Percentiles rank a stretch among this genome's conserved stretches.
phyloP scores from a whole-genome alignment of 2,329 filamentous ascomycete genomes.

The Bretziella fagacearum region DNA sequence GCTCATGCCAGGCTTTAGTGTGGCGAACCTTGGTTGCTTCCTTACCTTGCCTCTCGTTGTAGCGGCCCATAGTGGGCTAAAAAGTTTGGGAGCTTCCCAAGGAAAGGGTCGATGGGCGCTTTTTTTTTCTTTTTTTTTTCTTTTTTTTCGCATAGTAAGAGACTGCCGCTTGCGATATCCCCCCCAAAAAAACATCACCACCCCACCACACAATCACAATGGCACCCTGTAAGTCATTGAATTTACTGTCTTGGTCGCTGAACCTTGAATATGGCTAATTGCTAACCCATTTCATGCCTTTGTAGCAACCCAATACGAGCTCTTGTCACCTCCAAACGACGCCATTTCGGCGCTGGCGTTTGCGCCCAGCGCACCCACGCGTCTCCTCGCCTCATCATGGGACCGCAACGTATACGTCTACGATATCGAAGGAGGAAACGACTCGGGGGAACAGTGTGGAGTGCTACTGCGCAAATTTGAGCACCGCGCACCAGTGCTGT shows the following conservation, averaged over 20 bases:
- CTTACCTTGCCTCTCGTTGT: no score
- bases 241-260: background rate
- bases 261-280: background rate
- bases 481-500: conserved; percentile 71
- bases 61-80: no score
- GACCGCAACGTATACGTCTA: conserved; percentile 85
- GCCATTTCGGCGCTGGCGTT: conserved; percentile 77
- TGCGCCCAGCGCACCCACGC: conserved; percentile 56
- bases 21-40: no score
- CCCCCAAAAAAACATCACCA: background rate
- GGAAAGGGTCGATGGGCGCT: no score
- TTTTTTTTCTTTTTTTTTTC: background rate
- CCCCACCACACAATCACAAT: conserved; percentile 2
- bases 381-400: conserved; percentile 86
- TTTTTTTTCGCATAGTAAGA: background rate
- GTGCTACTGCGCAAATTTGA: conserved; percentile 57
- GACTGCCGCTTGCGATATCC: background rate
- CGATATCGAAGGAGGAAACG: conserved; percentile 35
- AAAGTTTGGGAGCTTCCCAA: no score
- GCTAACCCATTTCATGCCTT: background rate
- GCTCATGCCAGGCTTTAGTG: no score
- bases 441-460: conserved; percentile 37
- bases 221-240: conserved; percentile 12
- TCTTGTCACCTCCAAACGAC: conserved; percentile 67
- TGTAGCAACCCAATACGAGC: conserved; percentile 61